Evolutionary conservation across 805 yeast genomes (phyloP).

Genomic region (Lipomyces chichibuensis): DNA sequence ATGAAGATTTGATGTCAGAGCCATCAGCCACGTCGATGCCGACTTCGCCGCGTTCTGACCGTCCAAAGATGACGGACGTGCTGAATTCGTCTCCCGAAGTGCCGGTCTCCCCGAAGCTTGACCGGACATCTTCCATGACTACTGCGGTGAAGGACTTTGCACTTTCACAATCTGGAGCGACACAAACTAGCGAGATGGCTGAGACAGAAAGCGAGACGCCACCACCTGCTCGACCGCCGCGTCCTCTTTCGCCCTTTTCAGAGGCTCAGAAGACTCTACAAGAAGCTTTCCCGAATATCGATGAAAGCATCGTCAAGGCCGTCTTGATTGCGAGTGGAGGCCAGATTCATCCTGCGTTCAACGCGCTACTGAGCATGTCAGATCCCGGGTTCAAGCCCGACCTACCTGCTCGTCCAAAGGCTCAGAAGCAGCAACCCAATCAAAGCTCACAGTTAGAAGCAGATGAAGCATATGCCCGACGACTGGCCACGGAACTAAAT

Average conservation of each 20-base stretch:
- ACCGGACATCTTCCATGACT: conserved; percentile 1
- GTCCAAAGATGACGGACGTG: conserved; percentile 34
- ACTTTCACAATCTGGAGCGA: background rate
- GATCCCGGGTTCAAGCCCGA: conserved; percentile 48
- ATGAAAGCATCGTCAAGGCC: conserved; percentile 70
- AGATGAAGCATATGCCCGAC: conserved; percentile 83
- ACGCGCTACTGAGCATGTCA: conserved; percentile 76
- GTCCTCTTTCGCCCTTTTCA: conserved; percentile 66
- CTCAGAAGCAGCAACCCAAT: conserved; percentile 41
- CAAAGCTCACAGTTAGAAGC: conserved; percentile 55
- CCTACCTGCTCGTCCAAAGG: conserved; percentile 34
- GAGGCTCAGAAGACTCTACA: conserved; percentile 61
- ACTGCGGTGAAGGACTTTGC: background rate
- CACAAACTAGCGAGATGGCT: background rate
- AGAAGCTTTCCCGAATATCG: conserved; percentile 85
- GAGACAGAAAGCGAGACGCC: conserved; percentile 13
- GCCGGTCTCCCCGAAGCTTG: conserved; percentile 24
- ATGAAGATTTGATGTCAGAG: background rate
- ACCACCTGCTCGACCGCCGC: conserved; percentile 56
- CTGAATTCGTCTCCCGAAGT: conserved; percentile 28
- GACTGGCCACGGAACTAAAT: conserved; percentile 54
- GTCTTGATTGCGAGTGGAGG: conserved; percentile 86
- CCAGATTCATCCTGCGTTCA: conserved; percentile 80
- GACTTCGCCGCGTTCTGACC: conserved; percentile 18
- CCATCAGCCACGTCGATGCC: background rate